Conservation (phyloP, 2,329 filamentous ascomycete species). For the Penicillium janthinellum region DNA sequence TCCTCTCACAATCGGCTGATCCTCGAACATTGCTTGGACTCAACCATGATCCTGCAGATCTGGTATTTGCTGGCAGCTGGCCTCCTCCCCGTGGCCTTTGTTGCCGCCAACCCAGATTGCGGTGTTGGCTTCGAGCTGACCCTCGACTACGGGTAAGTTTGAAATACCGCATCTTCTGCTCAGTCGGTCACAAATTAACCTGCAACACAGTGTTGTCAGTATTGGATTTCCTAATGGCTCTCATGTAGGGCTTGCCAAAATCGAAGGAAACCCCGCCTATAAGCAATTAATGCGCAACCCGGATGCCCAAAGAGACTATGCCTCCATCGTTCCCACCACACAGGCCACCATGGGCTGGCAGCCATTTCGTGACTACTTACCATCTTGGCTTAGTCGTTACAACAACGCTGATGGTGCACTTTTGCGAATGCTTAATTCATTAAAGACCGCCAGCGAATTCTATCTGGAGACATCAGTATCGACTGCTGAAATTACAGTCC, state of each 20-base stretch:
- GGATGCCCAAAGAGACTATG: neutral
- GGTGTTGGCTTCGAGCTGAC: conserved; percentile 1
- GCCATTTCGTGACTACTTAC: neutral
- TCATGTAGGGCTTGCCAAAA: neutral
- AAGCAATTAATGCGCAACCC: neutral
- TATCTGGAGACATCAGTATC: neutral
- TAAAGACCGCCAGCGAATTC: neutral
- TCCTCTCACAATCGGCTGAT: neutral
- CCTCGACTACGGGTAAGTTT: neutral
- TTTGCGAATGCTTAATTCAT: neutral
- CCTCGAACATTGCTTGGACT: neutral
- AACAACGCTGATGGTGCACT: neutral
- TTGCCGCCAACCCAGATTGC: neutral
- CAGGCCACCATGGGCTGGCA: neutral
- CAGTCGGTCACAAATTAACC: neutral
- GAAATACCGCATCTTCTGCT: neutral
- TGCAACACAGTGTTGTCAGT: neutral
- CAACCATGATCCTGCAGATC: neutral
- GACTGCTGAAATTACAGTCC: neutral
- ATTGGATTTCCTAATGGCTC: neutral
- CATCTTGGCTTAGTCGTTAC: neutral
- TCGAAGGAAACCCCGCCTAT: neutral
- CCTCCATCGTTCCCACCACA: neutral
- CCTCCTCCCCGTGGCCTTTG: neutral
- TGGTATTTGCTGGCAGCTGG: neutral